Conservation (phyloP, 2,329 filamentous ascomycete genomes). For the Cordyceps cicadae region DNA sequence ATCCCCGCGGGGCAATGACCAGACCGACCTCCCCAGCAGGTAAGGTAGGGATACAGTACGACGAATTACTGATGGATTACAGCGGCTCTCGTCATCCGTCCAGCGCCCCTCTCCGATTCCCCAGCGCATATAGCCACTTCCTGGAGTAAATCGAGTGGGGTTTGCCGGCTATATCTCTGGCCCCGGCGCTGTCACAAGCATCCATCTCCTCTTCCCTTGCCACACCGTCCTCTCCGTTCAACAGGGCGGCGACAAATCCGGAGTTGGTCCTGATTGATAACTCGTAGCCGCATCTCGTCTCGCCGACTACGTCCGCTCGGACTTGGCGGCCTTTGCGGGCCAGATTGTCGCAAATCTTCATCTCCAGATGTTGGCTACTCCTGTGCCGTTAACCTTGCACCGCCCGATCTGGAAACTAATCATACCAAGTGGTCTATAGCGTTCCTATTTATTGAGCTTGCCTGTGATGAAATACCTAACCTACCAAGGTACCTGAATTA, state of each 20-base stretch:
- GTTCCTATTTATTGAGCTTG: background rate
- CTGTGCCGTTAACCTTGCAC: background rate
- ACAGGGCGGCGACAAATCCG: no score
- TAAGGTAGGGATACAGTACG: no score
- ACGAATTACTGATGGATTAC: background rate
- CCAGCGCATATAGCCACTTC: background rate
- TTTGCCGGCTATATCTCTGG: background rate
- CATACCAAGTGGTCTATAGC: background rate
- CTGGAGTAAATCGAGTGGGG: no score
- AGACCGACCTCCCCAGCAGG: no score
- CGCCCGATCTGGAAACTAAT: background rate
- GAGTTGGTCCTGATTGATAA: background rate
- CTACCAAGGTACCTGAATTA: no score
- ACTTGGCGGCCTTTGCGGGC: background rate
- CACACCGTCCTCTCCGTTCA: background rate
- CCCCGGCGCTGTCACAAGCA: slow-evolving; percentile 5
- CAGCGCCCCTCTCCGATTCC: background rate
- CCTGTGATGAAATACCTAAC: no score
- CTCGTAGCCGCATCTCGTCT: background rate
- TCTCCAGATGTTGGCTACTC: background rate
- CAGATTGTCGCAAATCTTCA: background rate
- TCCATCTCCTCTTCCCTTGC: background rate
- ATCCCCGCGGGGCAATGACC: background rate
- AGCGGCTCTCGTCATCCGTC: background rate
- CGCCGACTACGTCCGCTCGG: slow-evolving; percentile 7